Evolutionary conservation across 2,329 filamentous ascomycete species (phyloP).

Genomic region (Paracamarosporium sp.): DNA sequence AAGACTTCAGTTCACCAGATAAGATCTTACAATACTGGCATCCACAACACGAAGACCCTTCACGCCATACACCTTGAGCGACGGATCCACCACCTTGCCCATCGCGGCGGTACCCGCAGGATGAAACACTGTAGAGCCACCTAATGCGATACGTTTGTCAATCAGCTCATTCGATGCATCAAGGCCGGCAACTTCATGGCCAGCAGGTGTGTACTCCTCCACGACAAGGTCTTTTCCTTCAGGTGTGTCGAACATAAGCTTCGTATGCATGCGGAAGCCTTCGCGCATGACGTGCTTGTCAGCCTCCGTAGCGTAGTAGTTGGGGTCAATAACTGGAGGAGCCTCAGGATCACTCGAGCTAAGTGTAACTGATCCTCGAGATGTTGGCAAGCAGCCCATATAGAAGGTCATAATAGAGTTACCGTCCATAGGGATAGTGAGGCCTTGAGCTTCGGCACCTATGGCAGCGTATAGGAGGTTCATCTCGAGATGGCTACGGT

Average conservation of each 20-base stretch:
- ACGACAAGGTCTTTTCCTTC: slow-evolving; percentile 53
- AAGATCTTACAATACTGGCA: slow-evolving; percentile 31
- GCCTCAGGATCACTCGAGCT: slow-evolving; percentile 58
- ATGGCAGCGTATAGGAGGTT: slow-evolving; percentile 22
- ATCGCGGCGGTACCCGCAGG: slow-evolving; percentile 66
- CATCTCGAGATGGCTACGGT: slow-evolving; percentile 26
- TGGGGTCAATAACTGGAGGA: slow-evolving; percentile 60
- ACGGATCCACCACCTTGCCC: slow-evolving; percentile 58
- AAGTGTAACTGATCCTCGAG: slow-evolving; percentile 57
- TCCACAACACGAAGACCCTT: slow-evolving; percentile 56
- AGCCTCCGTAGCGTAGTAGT: slow-evolving; percentile 60
- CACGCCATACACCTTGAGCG: slow-evolving; percentile 59
- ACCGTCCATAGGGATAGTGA: slow-evolving; percentile 25
- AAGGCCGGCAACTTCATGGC: slow-evolving; percentile 15
- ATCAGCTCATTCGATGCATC: slow-evolving; percentile 61
- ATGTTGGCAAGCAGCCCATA: slow-evolving; percentile 34
- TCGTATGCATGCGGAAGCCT: slow-evolving; percentile 54
- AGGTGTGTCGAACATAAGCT: slow-evolving; percentile 51
- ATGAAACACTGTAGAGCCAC: slow-evolving; percentile 59
- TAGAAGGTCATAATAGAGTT: slow-evolving; percentile 25
- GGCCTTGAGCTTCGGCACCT: slow-evolving; percentile 18
- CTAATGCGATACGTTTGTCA: slow-evolving; percentile 53
- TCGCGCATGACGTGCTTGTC: slow-evolving; percentile 53
- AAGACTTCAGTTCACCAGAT: neutral
- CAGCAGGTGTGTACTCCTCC: slow-evolving; percentile 52